Evolutionary conservation across 1,284 basidiomycete genomes (phyloP), one percentile per base, ranked within the genome.

Genomic region (Cryptococcus depauperatus): DNA sequence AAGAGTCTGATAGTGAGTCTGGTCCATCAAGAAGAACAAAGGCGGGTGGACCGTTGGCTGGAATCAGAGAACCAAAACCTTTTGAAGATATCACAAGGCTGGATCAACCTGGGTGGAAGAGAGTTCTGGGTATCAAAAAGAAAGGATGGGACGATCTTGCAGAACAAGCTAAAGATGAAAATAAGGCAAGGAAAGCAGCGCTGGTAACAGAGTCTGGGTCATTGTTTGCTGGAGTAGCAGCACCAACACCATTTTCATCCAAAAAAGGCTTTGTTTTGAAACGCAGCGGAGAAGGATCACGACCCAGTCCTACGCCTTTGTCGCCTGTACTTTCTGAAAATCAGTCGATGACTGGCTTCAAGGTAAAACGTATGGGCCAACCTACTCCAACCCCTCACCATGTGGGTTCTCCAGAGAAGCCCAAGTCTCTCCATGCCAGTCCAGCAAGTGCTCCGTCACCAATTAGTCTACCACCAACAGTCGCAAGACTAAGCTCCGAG

Each of bases 171-270:
- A 45, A 56, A 25, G 60, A 63, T 43, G 67, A 68, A 49, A 66
- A 65, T 37, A 57, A 57, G 39, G 67, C 64, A 26, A 56, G 67
- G 44, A 68, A 69, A 46, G 61, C 58, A 1, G 61, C 56, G 4
- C 46, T 63, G 23, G 61, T 64, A 13, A 59, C 59, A 37, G 59
- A 65, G 47, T 55, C 50, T 26, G 67, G 62, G 21, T 61, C 62
- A 8, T 39, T 65, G 33, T 59, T 69, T 22, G 61, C 58, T 6
- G 67, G 67, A 43, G 60, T 69, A 1, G 56, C 56, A 9, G 51
- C 56, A 5, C 30, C 45, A 16, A 19, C 49, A 8, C 35, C 41
- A 4, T 38, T 41, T 9, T 34, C 33, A 14, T 28, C 33, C 8
- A 52, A 54, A 35, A 54, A 54, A 29, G 51, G 49, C 5, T 62